Evolutionary conservation across 352 stramenopile species (phyloP), one percentile per base, ranked within the genome.

Genomic region (Globisporangium irregulare): DNA sequence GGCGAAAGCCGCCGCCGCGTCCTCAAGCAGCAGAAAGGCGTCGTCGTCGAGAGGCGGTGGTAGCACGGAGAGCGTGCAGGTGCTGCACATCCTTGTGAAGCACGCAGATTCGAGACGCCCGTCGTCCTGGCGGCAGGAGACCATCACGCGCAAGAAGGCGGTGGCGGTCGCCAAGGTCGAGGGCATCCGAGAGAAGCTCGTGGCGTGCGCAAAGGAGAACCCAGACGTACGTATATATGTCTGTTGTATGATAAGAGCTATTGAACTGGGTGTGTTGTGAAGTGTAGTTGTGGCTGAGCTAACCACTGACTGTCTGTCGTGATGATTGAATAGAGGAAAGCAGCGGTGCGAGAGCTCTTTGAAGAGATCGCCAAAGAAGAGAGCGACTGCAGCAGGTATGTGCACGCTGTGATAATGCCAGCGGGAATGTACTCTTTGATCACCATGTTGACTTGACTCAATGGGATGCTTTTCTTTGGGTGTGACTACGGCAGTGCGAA

Each of bases 301-400:
- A 20, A 55, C 18, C 22, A 67, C 10, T 63, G 41, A 55, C 27
- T 50, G 12, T 41, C 20, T 43, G 36, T 61, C 2, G 3, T 29
- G 68, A 27, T 48, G 4, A 29, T 24, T 54, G 9, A 32, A 20
- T 32, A 62, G 43, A 61, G 57, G 10, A 69, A 78, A 50, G 71
- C 91, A 66, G 72, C 75, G 20, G 50, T 94, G 57, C 82, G 84
- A 41, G 80, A 87, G 64, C 74, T 92, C 22, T 96, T 96, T 70
- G 86, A 94, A 67, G 75, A 92, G 69, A 92, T 96, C 62, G 90
- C 89, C 24, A 93, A 91, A 66, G 84, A 90, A 61, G 90, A 96
- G 68, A 96, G 86, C 55, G 87, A 97, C 67, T 97, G 89, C 67
- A 94, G 84, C 82, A 97, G 86, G 87, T 94, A 97, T 84, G 85